Percentiles rank a stretch among this genome's conserved stretches.
These are phyloP conservation scores for Mariannaea elegans DNA, from an alignment of 2,329 filamentous ascomycete species.

Conservation along the genomic window DNA sequence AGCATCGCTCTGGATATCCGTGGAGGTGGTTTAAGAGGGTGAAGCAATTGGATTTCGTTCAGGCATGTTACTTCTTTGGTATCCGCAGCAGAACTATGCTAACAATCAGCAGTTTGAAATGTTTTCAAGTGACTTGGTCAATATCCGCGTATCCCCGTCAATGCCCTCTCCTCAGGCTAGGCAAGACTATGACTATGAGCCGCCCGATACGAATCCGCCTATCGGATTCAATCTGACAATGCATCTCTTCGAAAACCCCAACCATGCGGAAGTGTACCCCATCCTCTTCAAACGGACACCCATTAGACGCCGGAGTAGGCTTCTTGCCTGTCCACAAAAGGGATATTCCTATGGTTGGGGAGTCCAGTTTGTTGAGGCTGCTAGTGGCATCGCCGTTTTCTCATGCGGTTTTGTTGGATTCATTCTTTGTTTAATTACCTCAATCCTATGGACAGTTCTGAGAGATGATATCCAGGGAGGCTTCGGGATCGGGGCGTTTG, in stretches of 20 bases:
- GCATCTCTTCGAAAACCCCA: constrained; percentile 20
- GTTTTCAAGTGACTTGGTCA: background rate
- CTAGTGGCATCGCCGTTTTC: constrained; percentile 1
- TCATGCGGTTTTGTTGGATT: background rate
- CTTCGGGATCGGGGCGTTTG: too few relatives aligned
- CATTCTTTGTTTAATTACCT: background rate
- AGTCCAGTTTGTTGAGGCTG: too few relatives aligned
- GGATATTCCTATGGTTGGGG: background rate
- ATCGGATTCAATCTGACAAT: constrained; percentile 8
- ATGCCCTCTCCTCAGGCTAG: background rate
- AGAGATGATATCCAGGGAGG: constrained; percentile 16
- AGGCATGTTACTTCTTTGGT: background rate
- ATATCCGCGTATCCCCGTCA: constrained; percentile 1
- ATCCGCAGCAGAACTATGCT: background rate
- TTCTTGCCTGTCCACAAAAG: constrained; percentile 9
- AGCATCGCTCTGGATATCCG: background rate
- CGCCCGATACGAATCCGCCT: constrained; percentile 14
- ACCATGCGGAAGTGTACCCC: constrained; percentile 6
- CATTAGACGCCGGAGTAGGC: background rate
- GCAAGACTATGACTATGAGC: constrained; percentile 15
- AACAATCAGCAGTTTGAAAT: background rate
- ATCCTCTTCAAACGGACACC: constrained; percentile 18
- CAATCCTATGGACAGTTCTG: background rate
- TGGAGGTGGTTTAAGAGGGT: constrained; percentile 3
- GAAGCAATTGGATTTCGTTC: constrained; percentile 8